Conservation (phyloP, 2,329 filamentous ascomycete genomes). For the Scopulariopsis brevicaulis region DNA sequence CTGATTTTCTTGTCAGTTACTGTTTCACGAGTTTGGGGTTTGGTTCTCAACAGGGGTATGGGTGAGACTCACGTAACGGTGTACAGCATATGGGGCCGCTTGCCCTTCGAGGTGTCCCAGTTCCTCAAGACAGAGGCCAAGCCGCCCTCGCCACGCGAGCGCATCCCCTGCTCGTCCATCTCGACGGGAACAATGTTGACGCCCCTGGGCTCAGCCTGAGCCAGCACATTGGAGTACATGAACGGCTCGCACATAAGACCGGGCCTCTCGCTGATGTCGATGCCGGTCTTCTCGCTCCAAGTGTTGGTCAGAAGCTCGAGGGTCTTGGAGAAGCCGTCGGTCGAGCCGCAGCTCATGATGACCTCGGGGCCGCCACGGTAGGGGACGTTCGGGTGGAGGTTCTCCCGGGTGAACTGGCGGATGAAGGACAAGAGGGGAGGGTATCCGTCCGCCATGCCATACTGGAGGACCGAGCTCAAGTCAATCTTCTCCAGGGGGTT, state of each 20-base stretch:
- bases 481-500: conserved; percentile 65
- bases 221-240: conserved; percentile 67
- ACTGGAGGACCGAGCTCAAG: conserved; percentile 72
- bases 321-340: conserved; percentile 74
- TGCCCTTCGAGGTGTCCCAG: conserved; percentile 68
- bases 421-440: conserved; percentile 69
- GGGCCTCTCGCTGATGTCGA: conserved; percentile 59
- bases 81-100: conserved; percentile 75
- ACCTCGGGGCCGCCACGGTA: conserved; percentile 69
- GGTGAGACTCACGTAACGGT: conserved; percentile 63
- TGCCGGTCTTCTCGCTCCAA: conserved; percentile 54
- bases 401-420: conserved; percentile 63
- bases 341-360: conserved; percentile 69
- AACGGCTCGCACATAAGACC: conserved; percentile 71
- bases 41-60: not conserved
- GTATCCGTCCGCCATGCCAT: conserved; percentile 74
- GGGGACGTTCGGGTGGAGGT: conserved; percentile 71
- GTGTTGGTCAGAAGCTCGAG: conserved; percentile 65
- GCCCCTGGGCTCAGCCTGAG: conserved; percentile 54
- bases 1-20: not conserved
- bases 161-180: conserved; percentile 72
- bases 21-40: not conserved
- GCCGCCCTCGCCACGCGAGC: conserved; percentile 59
- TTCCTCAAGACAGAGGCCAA: conserved; percentile 68
- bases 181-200: conserved; percentile 63